phyloP scores from a whole-genome alignment of 371 early-diverging fungal species.

The Apophysomyces sp. region DNA sequence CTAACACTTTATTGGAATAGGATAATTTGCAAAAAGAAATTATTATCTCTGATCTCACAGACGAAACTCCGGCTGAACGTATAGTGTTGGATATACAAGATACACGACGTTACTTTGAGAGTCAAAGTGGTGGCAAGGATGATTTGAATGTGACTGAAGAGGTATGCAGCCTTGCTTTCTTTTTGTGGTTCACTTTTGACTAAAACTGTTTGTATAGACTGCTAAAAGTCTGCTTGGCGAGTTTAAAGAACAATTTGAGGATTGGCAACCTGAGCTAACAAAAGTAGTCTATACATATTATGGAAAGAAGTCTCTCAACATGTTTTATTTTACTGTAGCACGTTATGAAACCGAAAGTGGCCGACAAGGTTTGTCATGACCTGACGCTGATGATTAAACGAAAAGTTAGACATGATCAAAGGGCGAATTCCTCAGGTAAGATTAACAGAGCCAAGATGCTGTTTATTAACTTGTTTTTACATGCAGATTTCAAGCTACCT shows the following conservation, averaged over 20 bases:
- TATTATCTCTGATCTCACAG: slow-evolving; percentile 66
- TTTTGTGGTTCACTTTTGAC: neutral
- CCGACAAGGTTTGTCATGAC: slow-evolving; percentile 31
- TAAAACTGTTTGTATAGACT: neutral
- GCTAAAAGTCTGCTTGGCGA: slow-evolving; percentile 14
- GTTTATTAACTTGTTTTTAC: neutral
- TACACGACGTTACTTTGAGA: slow-evolving; percentile 75
- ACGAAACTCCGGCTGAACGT: slow-evolving; percentile 46
- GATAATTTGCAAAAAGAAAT: slow-evolving; percentile 44
- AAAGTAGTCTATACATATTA: slow-evolving; percentile 13
- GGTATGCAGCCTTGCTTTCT: neutral
- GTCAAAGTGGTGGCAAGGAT: slow-evolving; percentile 54
- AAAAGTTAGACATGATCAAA: slow-evolving; percentile 27
- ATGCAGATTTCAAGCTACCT: slow-evolving; percentile 39
- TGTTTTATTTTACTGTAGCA: slow-evolving; percentile 16
- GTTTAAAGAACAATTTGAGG: slow-evolving; percentile 34
- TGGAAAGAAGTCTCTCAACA: neutral
- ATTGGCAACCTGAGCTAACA: slow-evolving; percentile 42
- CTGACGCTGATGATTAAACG: slow-evolving; percentile 35
- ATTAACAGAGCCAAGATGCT: neutral
- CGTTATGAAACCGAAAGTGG: slow-evolving; percentile 30
- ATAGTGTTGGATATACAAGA: slow-evolving; percentile 73
- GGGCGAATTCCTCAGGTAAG: slow-evolving; percentile 28
- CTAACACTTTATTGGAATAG: neutral
- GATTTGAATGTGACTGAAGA: slow-evolving; percentile 20